Conservation (phyloP, 140 eudicot species). For the Anethum foeniculum region DNA sequence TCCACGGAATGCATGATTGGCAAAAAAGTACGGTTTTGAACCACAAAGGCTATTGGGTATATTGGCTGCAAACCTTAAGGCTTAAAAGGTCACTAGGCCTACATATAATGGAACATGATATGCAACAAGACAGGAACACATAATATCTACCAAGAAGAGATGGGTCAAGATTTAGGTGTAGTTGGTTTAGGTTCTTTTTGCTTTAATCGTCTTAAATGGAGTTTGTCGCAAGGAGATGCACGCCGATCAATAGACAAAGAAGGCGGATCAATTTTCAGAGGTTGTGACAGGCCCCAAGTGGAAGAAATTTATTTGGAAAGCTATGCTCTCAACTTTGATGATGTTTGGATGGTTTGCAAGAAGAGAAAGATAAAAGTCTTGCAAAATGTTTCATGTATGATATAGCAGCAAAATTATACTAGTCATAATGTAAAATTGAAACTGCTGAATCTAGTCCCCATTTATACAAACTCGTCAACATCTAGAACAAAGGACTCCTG, state of each 20-base stretch:
- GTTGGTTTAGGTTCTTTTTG: constrained; percentile 32
- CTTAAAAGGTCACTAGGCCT: too few species aligned
- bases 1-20: not conserved
- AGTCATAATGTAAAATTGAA: not conserved
- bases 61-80: too few species aligned
- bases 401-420: not conserved
- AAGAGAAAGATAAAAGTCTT: too few species aligned
- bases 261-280: not conserved
- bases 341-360: too few species aligned
- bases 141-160: constrained; percentile 12
- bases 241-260: not conserved
- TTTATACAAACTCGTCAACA: not conserved
- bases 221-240: not conserved
- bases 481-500: not conserved
- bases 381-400: too few species aligned
- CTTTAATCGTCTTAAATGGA: constrained; percentile 1
- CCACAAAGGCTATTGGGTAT: too few species aligned
- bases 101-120: constrained; percentile 9
- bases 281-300: not conserved
- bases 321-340: not conserved
- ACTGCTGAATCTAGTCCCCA: not conserved
- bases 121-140: constrained; percentile 18
- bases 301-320: too few species aligned
- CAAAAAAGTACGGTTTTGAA: too few species aligned
- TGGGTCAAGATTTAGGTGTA: constrained; percentile 11